Base-by-base conservation (phyloP, 352 stramenopile species). In the Globisporangium nagaii region DNA sequence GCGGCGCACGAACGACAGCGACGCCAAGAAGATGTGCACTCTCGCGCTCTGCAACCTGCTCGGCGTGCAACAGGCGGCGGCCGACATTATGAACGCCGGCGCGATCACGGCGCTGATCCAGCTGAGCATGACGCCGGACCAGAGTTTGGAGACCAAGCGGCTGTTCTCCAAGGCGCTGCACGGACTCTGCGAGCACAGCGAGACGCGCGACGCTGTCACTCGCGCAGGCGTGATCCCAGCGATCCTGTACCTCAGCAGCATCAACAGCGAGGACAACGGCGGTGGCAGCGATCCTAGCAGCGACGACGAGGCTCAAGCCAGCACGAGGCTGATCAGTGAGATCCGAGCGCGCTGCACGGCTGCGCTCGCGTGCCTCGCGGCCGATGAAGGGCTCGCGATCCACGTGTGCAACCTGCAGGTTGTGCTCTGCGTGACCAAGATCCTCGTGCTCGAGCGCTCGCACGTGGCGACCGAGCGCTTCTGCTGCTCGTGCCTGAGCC, bases 1-100 rank as follows among this genome's bases (percentile, higher is more conserved):
- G 0, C 46, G 68, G 7, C 44, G 62, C 25, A 62, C 64, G 15
- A 63, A 17, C 27, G 65, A 65, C 42, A 53, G 65, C 4, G 64
- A 90, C 11, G 73, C 69, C 13, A 84, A 84, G 52, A 81, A 86
- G 48, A 86, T 93, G 77, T 88, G 76, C 53, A 93, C 80, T 0
- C 53, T 93, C 4, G 73, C 83, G 7, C 43, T 93, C 9, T 93
- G 80, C 41, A 93, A 91, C 48, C 50, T 93, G 44, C 57, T 93
- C 4, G 86, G 68, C 44, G 83, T 91, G 5, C 75, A 88, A 12
- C 81, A 90, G 45, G 79, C 79, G 15, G 78, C 79, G 5, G 64
- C 76, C 0, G 78, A 90, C 24, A 90, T 91, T 45, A 69, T 90
- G 44, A 70, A 68, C 10, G 70, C 76, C 12, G 83, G 83, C 7